Conservation (phyloP, 768 basidiomycete species). For the Xerocomellus chrysenteron region DNA sequence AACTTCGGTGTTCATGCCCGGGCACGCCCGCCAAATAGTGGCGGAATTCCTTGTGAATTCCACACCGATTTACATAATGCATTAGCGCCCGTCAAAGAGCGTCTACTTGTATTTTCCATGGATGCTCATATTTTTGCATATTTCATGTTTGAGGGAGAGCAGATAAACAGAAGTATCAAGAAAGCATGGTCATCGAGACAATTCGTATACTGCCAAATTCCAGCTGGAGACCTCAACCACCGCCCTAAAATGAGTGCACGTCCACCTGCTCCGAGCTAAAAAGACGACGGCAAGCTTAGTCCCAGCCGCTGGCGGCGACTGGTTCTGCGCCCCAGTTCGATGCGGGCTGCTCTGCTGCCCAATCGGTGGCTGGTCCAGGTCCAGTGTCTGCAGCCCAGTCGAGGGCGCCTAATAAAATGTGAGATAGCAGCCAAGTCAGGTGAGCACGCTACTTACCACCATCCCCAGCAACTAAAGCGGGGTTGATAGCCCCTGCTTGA, state of each 20-base stretch:
- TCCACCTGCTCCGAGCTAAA: conserved; percentile 2
- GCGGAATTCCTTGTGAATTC: too few species aligned
- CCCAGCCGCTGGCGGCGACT: conserved; percentile 29
- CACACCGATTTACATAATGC: too few species aligned
- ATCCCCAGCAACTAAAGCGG: conserved; percentile 64
- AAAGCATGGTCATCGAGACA: conserved; percentile 22
- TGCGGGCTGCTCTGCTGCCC: conserved; percentile 82
- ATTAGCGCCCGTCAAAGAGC: not conserved
- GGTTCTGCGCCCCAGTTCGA: conserved; percentile 38
- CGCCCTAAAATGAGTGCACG: not conserved
- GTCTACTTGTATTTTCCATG: not conserved
- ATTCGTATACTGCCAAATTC: conserved; percentile 14
- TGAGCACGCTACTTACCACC: conserved; percentile 40
- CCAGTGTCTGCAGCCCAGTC: conserved; percentile 80
- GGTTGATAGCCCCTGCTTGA: conserved; percentile 72
- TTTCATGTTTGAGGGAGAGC: conserved; percentile 14
- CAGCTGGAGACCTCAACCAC: conserved; percentile 1
- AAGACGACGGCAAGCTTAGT: conserved; percentile 14
- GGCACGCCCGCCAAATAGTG: not conserved
- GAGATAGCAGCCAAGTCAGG: not conserved
- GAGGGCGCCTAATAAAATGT: conserved; percentile 52
- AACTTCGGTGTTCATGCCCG: not conserved
- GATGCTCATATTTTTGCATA: conserved; percentile 19
- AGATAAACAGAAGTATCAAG: conserved; percentile 16
- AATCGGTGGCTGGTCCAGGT: conserved; percentile 55